Evolutionary conservation across 23 red algal species (phyloP), one percentile per base, ranked within the genome.

Genomic region (Pyropia yezoensis): DNA sequence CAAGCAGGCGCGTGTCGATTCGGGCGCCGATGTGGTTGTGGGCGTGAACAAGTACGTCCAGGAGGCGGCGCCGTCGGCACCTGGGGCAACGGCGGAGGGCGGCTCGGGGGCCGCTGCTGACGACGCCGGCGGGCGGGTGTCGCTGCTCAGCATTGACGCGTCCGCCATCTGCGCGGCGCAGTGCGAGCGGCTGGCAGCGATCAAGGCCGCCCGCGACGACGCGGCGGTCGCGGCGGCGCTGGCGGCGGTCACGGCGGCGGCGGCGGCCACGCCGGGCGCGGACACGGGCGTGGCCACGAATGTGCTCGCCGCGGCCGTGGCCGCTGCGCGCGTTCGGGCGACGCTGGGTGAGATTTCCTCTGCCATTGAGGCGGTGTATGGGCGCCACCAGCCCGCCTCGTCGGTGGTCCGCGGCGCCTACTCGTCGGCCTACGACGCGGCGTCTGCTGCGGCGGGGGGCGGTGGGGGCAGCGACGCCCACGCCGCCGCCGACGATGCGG

Each of bases 1-100:
- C 17, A 75, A 50, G 52, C 78, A 83, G 70, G 78, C 78, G 20
- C 78, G 78, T 3, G 75, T 83, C 39, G 78, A 83, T 61, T 59
- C 78, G 3, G 65, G 65, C 17, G 67, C 61, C 56, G 52, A 83
- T 9, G 49, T 63, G 2, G 75, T 83, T 53, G 69, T 83, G n/a
- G 78, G 78, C 22, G 78, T 83, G 2, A 83, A 83, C 54, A 83
- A 72, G 27, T 74, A 53, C 49, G 26, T 61, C 29, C 20, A 20
- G 20, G 57, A 63, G 27, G 18, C 33, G 62, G 1, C 72, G 23
- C 11, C 17, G 18, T 56, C 45, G 25, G 50, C 61, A 57, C 20
- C 75, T 1, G 39, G 14, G 57, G 54, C 75, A 56, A n/a, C 57
- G 49, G 2, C 45, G 13, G 57, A 33, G 0, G 33, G 18, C 12